Percentiles rank a stretch among this genome's conserved stretches.
phyloP scores from a whole-genome alignment of 805 yeast species.

The Pichia gijzeniarum region DNA sequence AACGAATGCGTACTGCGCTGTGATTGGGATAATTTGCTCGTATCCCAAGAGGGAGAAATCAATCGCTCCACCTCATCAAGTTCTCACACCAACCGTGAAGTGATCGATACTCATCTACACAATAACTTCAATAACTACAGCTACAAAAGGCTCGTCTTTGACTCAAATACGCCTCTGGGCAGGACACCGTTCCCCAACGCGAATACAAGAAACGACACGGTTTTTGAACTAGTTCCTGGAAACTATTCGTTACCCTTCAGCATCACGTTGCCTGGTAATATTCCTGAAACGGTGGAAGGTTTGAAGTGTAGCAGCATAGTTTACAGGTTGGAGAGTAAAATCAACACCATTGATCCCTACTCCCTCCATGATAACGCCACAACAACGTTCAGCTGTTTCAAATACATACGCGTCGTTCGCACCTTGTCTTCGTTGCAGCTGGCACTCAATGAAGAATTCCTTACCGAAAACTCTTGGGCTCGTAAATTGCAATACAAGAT shows the following conservation, averaged over 20 bases:
- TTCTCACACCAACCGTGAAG: not conserved
- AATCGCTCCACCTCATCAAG: not conserved
- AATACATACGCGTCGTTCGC: slow-evolving; percentile 39
- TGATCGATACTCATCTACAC: not conserved
- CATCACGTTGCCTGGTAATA: slow-evolving; percentile 38
- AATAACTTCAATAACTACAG: slow-evolving; percentile 1
- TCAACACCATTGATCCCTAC: slow-evolving; percentile 13
- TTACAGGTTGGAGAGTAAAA: slow-evolving; percentile 33
- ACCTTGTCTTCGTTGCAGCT: slow-evolving; percentile 37
- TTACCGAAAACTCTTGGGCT: slow-evolving; percentile 47
- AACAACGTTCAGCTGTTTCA: slow-evolving; percentile 14
- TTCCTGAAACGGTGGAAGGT: slow-evolving; percentile 48
- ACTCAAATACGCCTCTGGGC: slow-evolving; percentile 18
- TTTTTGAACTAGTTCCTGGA: slow-evolving; percentile 41
- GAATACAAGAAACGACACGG: slow-evolving; percentile 2
- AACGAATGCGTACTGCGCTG: slow-evolving; percentile 35
- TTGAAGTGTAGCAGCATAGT: slow-evolving; percentile 36
- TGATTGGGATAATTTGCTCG: slow-evolving; percentile 44
- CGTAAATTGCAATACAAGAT: slow-evolving; percentile 46
- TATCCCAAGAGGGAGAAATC: slow-evolving; percentile 31
- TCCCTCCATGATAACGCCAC: slow-evolving; percentile 16
- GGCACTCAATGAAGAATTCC: slow-evolving; percentile 36
- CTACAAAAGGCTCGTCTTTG: not conserved
- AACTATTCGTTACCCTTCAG: slow-evolving; percentile 46
- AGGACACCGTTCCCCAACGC: slow-evolving; percentile 31